Base-by-base conservation (phyloP, 495 filamentous ascomycete species). In the Trichoderma virens region DNA sequence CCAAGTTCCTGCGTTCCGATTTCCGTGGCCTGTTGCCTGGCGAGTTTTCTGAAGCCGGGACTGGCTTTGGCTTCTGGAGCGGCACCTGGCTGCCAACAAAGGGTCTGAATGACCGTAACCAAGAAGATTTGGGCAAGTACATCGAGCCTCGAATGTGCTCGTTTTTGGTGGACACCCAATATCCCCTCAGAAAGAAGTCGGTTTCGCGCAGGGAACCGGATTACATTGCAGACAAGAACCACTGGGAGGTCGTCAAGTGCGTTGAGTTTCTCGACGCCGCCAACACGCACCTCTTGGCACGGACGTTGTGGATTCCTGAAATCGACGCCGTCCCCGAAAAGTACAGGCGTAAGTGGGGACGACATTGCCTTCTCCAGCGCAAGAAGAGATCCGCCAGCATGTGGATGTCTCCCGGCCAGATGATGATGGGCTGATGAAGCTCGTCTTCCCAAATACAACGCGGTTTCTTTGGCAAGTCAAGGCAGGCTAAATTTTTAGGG, bases 61-160 rank as follows among this genome's bases (percentile, higher is more conserved):
- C 71, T 16, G 82, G 81, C 25, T 84, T 79, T 61, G 83, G 82
- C 13, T 78, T 92, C 67, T 87, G 88, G 70, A 78, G 88, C 34
- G 92, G 91, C 14, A 89, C 92, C 9, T 96, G 92, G 82, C 76
- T 88, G 62, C 82, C 89, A 1, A 89, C 93, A 2, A 75, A 79
- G 20, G 95, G 95, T 13, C 90, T 99, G 86, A 99, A 99, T 70
- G 91, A 97, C 72, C 82, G 85, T 62, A 99, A 99, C 72, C 78
- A 85, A 67, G 92, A 96, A 70, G 95, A 99, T 73, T 75, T 79
- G 45, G 82, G 82, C 23, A 98, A 99, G 87, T 93, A 98, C 70
- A 90, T 86, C 30, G 86, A 91, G 63, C 74, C 95, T 56, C 80
- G 77, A 39, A 79, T 84, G 54, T 98, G 95, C 70, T 82, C 84